Percentiles rank a stretch among this genome's conserved stretches.
Evolutionary conservation across 306 rosid species (phyloP).

Genomic region (Lathyrus aphaca): DNA sequence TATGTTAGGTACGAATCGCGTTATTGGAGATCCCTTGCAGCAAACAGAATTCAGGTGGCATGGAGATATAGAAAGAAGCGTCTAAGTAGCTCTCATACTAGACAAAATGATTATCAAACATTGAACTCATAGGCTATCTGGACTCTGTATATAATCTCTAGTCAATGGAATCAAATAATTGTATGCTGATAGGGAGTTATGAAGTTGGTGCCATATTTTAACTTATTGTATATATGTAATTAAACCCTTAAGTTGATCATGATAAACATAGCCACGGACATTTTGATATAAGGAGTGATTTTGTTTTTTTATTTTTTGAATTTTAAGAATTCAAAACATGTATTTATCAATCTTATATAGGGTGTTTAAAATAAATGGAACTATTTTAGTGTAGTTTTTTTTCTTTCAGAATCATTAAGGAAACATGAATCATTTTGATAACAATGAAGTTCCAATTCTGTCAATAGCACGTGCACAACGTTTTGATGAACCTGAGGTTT

Average conservation of each 20-base stretch:
- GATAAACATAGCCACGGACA: too few relatives aligned
- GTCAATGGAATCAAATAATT: background rate
- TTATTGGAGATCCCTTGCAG: conserved; percentile 79
- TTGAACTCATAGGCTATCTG: background rate
- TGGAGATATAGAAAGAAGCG: conserved; percentile 72
- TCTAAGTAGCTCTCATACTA: conserved; percentile 43
- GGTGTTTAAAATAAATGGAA: too few relatives aligned
- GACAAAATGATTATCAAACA: conserved; percentile 9
- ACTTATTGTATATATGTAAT: background rate
- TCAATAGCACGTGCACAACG: too few relatives aligned
- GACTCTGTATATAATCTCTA: background rate
- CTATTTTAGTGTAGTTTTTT: too few relatives aligned
- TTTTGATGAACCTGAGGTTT: too few relatives aligned
- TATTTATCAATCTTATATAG: background rate
- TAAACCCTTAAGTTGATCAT: background rate
- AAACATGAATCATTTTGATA: too few relatives aligned
- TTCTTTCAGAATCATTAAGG: too few relatives aligned
- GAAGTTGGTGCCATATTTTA: background rate
- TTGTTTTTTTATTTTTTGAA: too few relatives aligned
- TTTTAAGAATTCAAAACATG: background rate
- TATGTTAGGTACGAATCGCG: conserved; percentile 66
- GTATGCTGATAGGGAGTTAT: background rate
- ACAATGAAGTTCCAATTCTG: too few relatives aligned
- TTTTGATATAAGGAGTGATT: too few relatives aligned
- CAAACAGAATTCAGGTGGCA: conserved; percentile 75